phyloP scores from a whole-genome alignment of 176 grass and related monocot genomes.

The Coix lacrymajobi region DNA sequence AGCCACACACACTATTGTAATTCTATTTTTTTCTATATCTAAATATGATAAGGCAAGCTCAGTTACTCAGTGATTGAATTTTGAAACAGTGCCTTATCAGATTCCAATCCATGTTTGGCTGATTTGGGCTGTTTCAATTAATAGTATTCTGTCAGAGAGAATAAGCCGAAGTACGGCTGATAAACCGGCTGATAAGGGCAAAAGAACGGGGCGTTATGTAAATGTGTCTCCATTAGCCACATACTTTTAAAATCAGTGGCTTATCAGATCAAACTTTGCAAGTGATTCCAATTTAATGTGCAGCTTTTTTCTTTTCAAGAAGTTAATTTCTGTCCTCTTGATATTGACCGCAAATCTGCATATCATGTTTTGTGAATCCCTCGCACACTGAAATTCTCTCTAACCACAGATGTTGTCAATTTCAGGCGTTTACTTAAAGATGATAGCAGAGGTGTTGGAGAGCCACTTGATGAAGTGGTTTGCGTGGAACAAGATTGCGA shows the following conservation, averaged over 20 bases:
- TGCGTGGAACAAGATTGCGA: constrained; percentile 52
- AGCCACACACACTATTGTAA: neutral
- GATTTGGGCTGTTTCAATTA: no score
- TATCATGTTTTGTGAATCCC: neutral
- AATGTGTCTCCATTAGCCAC: neutral
- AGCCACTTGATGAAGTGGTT: constrained; percentile 69
- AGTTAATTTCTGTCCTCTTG: neutral
- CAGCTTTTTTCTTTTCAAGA: no score
- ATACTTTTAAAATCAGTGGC: neutral
- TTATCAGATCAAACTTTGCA: no score
- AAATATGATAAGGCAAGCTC: neutral
- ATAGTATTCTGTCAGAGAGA: no score
- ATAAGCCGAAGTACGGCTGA: no score
- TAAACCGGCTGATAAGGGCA: no score
- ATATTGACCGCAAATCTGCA: neutral
- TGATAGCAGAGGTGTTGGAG: constrained; percentile 61
- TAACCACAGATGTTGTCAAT: constrained; percentile 14
- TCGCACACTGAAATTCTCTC: neutral
- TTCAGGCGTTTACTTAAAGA: constrained; percentile 60
- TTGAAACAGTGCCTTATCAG: neutral
- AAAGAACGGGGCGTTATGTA: neutral
- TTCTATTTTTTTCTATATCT: neutral
- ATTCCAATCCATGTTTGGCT: neutral
- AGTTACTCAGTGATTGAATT: neutral
- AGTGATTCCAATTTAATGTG: neutral